These are phyloP conservation scores for Guadua angustifolia DNA, from an alignment of 176 grass and related monocot genomes.

Conservation along the genomic window DNA sequence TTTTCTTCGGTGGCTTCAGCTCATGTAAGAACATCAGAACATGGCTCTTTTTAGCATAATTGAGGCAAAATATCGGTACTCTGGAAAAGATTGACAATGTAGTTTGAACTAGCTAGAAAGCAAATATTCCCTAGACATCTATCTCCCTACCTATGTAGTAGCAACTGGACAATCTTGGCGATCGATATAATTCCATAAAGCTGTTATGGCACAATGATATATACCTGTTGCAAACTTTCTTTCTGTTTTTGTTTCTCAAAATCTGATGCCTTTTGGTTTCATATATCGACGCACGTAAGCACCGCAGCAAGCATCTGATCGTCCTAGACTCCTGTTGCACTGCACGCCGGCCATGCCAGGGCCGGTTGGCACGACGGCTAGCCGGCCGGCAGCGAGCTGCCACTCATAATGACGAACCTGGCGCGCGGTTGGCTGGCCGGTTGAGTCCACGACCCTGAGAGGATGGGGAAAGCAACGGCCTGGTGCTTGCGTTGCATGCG, in stretches of 20 bases:
- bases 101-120: constrained; percentile 42
- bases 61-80: not conserved
- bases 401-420: not conserved
- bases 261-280: not conserved
- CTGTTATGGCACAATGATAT: constrained; percentile 16
- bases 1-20: too few relatives aligned
- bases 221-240: not conserved
- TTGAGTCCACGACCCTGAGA: not conserved
- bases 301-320: not conserved
- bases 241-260: not conserved
- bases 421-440: too few relatives aligned
- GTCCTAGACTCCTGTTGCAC: not conserved
- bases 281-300: not conserved
- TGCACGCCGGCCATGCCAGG: constrained; percentile 7
- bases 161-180: constrained; percentile 18
- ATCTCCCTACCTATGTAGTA: not conserved
- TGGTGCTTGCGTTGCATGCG: not conserved
- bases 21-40: too few relatives aligned
- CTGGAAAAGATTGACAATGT: constrained; percentile 20
- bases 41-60: not conserved
- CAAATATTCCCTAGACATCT: constrained; percentile 36
- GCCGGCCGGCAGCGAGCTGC: constrained; percentile 5
- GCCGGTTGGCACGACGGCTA: not conserved
- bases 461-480: not conserved
- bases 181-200: constrained; percentile 31